These are phyloP conservation scores for Aspergillus neotritici DNA, from an alignment of 2,329 filamentous ascomycete genomes.

Conservation along the genomic window DNA sequence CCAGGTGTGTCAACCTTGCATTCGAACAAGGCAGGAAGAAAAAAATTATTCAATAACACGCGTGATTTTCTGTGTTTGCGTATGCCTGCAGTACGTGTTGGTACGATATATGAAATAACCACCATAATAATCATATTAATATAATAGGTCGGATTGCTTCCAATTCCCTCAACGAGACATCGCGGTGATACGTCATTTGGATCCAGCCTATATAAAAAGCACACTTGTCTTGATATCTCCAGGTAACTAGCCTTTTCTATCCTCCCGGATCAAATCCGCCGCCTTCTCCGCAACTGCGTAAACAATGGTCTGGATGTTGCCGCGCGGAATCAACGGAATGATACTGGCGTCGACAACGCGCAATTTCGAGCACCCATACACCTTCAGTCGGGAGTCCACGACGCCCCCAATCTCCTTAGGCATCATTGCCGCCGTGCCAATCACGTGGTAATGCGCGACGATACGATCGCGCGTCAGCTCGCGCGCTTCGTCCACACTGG, in stretches of 20 bases:
- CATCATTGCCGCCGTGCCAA: slow-evolving; percentile 30
- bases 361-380: slow-evolving; percentile 27
- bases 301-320: slow-evolving; percentile 34
- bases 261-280: slow-evolving; percentile 24
- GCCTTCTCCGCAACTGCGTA: slow-evolving; percentile 33
- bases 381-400: slow-evolving; percentile 22
- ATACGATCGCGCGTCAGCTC: slow-evolving; percentile 17
- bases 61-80: too few species aligned
- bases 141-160: too few species aligned
- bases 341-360: slow-evolving; percentile 33
- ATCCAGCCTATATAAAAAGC: too few species aligned
- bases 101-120: too few species aligned
- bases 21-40: too few species aligned
- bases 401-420: slow-evolving; percentile 24
- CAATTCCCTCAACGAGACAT: too few species aligned
- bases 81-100: too few species aligned
- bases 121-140: too few species aligned
- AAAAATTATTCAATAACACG: too few species aligned
- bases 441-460: slow-evolving; percentile 20
- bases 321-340: slow-evolving; percentile 31
- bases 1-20: too few species aligned
- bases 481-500: slow-evolving; percentile 8
- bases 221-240: too few species aligned
- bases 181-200: too few species aligned
- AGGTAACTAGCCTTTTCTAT: background rate